These are phyloP conservation scores for Cucurbita moschata DNA, from an alignment of 306 rosid genomes.

Conservation along the genomic window DNA sequence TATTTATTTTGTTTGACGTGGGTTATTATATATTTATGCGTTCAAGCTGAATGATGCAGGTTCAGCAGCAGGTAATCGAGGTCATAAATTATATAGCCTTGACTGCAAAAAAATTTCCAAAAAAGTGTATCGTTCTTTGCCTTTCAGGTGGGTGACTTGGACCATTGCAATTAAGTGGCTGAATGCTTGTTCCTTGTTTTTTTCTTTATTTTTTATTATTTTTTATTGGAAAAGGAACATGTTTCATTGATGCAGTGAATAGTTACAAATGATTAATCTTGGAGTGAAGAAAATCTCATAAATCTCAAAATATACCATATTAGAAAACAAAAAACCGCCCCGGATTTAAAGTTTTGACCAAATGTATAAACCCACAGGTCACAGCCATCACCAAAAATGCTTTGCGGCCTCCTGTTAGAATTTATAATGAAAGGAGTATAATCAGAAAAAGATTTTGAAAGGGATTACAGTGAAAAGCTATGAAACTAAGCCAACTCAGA, in stretches of 20 bases:
- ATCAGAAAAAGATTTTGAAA: background rate
- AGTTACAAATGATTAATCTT: background rate
- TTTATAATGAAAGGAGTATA: background rate
- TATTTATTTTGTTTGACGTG: background rate
- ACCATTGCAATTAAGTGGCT: background rate
- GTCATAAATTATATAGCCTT: constrained; percentile 59
- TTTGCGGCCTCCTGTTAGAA: background rate
- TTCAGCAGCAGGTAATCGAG: constrained; percentile 95
- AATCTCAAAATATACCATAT: background rate
- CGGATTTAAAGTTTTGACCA: background rate
- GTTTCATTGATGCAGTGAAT: background rate
- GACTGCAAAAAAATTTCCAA: constrained; percentile 61
- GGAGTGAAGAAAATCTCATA: background rate
- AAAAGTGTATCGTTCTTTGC: constrained; percentile 90
- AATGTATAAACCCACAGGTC: background rate
- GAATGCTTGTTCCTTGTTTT: background rate
- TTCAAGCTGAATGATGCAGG: constrained; percentile 40
- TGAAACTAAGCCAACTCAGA: background rate
- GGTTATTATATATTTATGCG: background rate
- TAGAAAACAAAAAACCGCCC: background rate
- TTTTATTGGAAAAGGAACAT: background rate
- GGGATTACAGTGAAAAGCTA: background rate
- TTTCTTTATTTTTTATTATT: background rate
- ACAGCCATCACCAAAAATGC: background rate
- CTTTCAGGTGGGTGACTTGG: constrained; percentile 51